Evolutionary conservation across 2,329 filamentous ascomycete genomes (phyloP).

Genomic region (Akanthomyces dipterigenus): DNA sequence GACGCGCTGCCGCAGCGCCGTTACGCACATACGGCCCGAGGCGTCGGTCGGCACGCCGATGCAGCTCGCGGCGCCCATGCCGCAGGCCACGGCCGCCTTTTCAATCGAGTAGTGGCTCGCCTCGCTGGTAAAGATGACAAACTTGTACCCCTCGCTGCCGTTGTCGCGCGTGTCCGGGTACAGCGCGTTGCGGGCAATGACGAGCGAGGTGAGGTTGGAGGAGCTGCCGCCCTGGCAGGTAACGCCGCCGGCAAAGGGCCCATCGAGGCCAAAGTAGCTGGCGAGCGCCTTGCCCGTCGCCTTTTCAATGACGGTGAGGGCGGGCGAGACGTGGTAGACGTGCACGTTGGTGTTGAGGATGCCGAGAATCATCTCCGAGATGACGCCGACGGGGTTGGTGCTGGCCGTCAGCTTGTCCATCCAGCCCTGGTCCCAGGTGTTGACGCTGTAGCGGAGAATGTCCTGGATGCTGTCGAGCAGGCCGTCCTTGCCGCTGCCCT

Average conservation of each 20-base stretch:
- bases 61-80: constrained; percentile 70
- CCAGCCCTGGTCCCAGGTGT: constrained; percentile 96
- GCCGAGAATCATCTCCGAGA: constrained; percentile 76
- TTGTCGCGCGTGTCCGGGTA: constrained; percentile 68
- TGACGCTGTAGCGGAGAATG: constrained; percentile 80
- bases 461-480: constrained; percentile 63
- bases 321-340: constrained; percentile 89
- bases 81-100: constrained; percentile 84
- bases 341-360: constrained; percentile 90
- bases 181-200: constrained; percentile 79
- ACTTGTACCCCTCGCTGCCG: constrained; percentile 64
- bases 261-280: constrained; percentile 65
- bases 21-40: constrained; percentile 62
- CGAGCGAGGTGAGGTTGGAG: constrained; percentile 77
- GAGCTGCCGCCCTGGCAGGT: constrained; percentile 76
- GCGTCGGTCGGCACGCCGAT: constrained; percentile 67
- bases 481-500: constrained; percentile 62
- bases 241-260: constrained; percentile 65
- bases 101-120: constrained; percentile 94
- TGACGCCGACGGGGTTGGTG: constrained; percentile 84
- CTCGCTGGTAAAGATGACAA: constrained; percentile 78
- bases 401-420: constrained; percentile 91
- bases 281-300: constrained; percentile 68
- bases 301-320: constrained; percentile 82
- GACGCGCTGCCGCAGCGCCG: constrained; percentile 58